phyloP scores from a whole-genome alignment of 2,329 filamentous ascomycete genomes.

The Neofusicoccum kwambonambiense region DNA sequence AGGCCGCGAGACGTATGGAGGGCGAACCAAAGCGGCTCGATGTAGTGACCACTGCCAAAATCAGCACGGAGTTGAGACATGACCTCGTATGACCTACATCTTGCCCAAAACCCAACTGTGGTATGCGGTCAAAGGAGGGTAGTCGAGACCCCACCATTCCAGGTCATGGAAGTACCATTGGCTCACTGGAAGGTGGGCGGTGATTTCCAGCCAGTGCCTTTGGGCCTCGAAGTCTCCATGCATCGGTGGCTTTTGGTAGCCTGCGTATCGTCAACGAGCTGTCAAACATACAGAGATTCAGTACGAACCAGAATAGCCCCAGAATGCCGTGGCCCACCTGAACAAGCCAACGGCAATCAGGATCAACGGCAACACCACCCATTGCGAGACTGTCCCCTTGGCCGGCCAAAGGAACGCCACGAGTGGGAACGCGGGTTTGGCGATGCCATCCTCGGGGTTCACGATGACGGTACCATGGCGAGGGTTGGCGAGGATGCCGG shows the following conservation, averaged over 20 bases:
- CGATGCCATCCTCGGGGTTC: slow-evolving; percentile 42
- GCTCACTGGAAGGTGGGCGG: slow-evolving; percentile 80
- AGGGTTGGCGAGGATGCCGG: slow-evolving; percentile 38
- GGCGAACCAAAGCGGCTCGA: slow-evolving; percentile 84
- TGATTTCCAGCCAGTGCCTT: slow-evolving; percentile 98
- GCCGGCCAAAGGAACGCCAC: slow-evolving; percentile 94
- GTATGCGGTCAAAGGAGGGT: slow-evolving; percentile 95
- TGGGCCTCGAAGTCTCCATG: slow-evolving; percentile 98
- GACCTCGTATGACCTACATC: slow-evolving; percentile 52
- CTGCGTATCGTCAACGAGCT: slow-evolving; percentile 41
- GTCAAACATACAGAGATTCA: not conserved
- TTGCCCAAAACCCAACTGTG: slow-evolving; percentile 95
- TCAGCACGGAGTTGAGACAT: slow-evolving; percentile 12
- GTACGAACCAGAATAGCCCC: slow-evolving; percentile 83
- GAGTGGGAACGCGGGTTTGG: slow-evolving; percentile 77
- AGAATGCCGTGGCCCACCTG: slow-evolving; percentile 86
- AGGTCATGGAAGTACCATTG: slow-evolving; percentile 99
- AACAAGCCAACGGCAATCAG: slow-evolving; percentile 91
- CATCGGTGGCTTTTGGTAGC: slow-evolving; percentile 80
- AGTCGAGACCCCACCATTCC: slow-evolving; percentile 97
- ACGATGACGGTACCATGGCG: slow-evolving; percentile 42
- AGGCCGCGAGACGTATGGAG: slow-evolving; percentile 78
- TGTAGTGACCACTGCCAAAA: slow-evolving; percentile 60
- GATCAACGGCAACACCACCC: slow-evolving; percentile 83
- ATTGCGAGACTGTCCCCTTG: slow-evolving; percentile 80